Evolutionary conservation across 352 stramenopile species (phyloP).

Genomic region (Phytopythium chamaehyphon): DNA sequence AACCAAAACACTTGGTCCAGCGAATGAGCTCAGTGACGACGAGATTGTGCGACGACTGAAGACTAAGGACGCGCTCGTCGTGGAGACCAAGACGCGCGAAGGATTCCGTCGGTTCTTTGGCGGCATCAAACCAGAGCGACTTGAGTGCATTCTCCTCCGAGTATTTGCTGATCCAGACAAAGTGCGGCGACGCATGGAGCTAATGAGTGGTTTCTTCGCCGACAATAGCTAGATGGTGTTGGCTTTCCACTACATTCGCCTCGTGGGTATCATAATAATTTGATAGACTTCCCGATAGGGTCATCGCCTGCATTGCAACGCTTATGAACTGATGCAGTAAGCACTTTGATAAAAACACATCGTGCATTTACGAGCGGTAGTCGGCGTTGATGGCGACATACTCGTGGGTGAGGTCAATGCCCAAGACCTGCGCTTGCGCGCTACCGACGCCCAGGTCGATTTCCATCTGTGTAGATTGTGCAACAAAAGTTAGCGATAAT

Average conservation of each 20-base stretch:
- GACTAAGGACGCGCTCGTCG: slow-evolving; percentile 32
- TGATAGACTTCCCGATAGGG: no score
- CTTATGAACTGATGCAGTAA: neutral
- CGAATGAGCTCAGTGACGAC: slow-evolving; percentile 37
- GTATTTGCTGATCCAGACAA: slow-evolving; percentile 54
- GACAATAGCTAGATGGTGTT: slow-evolving; percentile 4
- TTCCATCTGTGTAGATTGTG: slow-evolving; percentile 61
- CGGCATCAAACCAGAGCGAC: slow-evolving; percentile 44
- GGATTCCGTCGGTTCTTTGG: slow-evolving; percentile 65
- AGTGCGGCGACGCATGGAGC: slow-evolving; percentile 52
- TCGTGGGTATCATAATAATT: slow-evolving; percentile 5
- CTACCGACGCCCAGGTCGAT: slow-evolving; percentile 90
- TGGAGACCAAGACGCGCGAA: slow-evolving; percentile 67
- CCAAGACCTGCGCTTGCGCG: slow-evolving; percentile 87
- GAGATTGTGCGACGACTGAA: slow-evolving; percentile 48
- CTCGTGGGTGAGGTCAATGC: slow-evolving; percentile 97
- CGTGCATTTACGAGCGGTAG: slow-evolving; percentile 91
- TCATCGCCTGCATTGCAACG: no score
- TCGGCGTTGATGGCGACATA: slow-evolving; percentile 99
- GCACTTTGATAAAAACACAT: slow-evolving; percentile 1
- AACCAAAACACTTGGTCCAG: slow-evolving; percentile 22
- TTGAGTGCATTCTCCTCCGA: slow-evolving; percentile 42
- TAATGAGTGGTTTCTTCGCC: slow-evolving; percentile 61
- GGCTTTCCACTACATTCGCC: neutral
- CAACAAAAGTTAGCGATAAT: neutral